phyloP scores from a whole-genome alignment of 768 basidiomycete genomes.

The Calocybe gangraenosa region DNA sequence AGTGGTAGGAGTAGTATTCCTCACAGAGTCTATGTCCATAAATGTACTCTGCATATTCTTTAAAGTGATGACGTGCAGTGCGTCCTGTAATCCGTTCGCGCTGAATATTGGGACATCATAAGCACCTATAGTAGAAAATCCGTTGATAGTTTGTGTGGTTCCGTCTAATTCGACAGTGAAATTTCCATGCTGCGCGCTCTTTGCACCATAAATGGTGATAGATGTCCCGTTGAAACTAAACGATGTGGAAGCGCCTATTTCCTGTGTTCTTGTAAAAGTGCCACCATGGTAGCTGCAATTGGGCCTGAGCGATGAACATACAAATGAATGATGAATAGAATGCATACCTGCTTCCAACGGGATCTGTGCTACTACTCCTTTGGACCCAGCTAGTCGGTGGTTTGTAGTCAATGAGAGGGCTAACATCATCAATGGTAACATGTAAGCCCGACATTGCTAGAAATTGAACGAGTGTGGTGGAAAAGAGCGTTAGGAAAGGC shows the following conservation, averaged over 20 bases:
- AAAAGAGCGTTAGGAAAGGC: too few relatives aligned
- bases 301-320: not conserved
- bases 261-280: slow-evolving; percentile 29
- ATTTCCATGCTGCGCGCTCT: slow-evolving; percentile 29
- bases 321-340: not conserved
- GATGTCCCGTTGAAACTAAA: slow-evolving; percentile 35
- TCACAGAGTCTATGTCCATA: slow-evolving; percentile 34
- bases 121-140: slow-evolving; percentile 10
- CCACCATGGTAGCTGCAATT: slow-evolving; percentile 30
- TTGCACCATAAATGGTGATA: slow-evolving; percentile 33
- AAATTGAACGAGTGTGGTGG: not conserved
- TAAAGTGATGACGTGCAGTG: slow-evolving; percentile 26
- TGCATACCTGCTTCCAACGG: slow-evolving; percentile 10
- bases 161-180: slow-evolving; percentile 30
- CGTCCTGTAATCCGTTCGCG: slow-evolving; percentile 19
- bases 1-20: not conserved
- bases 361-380: slow-evolving; percentile 11
- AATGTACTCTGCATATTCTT: slow-evolving; percentile 11
- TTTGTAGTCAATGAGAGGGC: slow-evolving; percentile 22
- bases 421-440: slow-evolving; percentile 23
- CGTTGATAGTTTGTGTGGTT: slow-evolving; percentile 14
- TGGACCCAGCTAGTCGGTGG: slow-evolving; percentile 19
- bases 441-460: slow-evolving; percentile 16
- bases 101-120: slow-evolving; percentile 30
- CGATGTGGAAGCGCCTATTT: slow-evolving; percentile 22